phyloP scores from a whole-genome alignment of 345 rosid genomes.

The Conringia planisiliqua region DNA sequence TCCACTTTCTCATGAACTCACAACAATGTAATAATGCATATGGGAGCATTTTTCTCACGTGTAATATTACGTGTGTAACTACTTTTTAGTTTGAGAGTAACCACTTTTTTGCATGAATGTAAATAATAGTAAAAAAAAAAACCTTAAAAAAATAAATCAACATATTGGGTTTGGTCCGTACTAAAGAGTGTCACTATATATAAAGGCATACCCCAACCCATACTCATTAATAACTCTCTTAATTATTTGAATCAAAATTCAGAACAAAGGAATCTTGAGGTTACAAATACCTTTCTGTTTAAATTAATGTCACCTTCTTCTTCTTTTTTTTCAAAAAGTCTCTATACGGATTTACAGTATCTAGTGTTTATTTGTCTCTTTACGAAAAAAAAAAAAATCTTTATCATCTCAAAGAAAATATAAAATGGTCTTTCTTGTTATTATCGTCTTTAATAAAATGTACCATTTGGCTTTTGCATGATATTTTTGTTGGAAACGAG shows the following conservation, averaged over 20 bases:
- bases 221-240: background rate
- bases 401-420: background rate
- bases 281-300: background rate
- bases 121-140: background rate
- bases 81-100: too few relatives aligned
- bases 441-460: too few relatives aligned
- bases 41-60: background rate
- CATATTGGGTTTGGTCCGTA: background rate
- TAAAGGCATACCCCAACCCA: background rate
- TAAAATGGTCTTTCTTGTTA: background rate
- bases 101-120: background rate
- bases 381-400: too few relatives aligned
- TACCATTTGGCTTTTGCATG: background rate
- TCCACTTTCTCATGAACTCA: background rate
- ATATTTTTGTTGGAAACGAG: too few relatives aligned
- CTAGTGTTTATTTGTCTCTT: too few relatives aligned
- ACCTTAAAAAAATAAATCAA: background rate
- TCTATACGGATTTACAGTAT: background rate
- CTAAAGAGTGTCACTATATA: background rate
- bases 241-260: background rate
- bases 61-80: background rate
- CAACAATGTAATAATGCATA: background rate
- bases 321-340: background rate
- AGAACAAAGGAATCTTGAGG: background rate
- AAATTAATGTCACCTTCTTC: background rate